Evolutionary conservation across 441 rosid species (phyloP).

Genomic region (Capsella rubella): DNA sequence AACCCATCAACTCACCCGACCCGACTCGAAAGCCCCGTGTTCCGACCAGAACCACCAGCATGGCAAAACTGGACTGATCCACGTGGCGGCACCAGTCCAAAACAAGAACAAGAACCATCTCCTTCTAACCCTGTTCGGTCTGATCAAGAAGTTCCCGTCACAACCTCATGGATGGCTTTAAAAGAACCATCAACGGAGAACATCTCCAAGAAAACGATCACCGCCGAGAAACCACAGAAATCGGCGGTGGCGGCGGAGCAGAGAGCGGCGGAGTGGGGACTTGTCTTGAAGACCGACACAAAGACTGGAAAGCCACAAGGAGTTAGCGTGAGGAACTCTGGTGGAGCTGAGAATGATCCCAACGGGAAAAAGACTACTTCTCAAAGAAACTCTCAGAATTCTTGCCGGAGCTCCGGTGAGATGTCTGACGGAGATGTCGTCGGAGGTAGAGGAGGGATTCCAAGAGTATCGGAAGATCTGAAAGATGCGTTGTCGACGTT

Average conservation of each 20-base stretch:
- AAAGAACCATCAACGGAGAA: slow-evolving; percentile 50
- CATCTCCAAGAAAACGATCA: slow-evolving; percentile 37
- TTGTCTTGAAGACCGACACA: slow-evolving; percentile 76
- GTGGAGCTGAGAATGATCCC: slow-evolving; percentile 64
- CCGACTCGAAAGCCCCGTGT: slow-evolving; percentile 60
- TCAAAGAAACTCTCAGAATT: slow-evolving; percentile 65
- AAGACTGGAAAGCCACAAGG: slow-evolving; percentile 92
- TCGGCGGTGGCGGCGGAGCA: slow-evolving; percentile 69
- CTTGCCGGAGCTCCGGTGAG: slow-evolving; percentile 80
- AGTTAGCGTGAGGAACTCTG: slow-evolving; percentile 76
- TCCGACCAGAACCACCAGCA: slow-evolving; percentile 53
- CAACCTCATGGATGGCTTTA: slow-evolving; percentile 95
- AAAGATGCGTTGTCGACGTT: slow-evolving; percentile 85
- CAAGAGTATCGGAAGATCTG: slow-evolving; percentile 79
- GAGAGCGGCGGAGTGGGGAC: slow-evolving; percentile 99
- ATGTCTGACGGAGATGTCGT: slow-evolving; percentile 57
- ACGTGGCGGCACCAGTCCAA: slow-evolving; percentile 34
- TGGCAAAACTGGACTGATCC: slow-evolving; percentile 56
- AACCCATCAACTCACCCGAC: slow-evolving; percentile 62
- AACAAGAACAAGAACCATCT: slow-evolving; percentile 31
- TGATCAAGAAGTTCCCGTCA: slow-evolving; percentile 61
- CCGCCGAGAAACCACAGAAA: slow-evolving; percentile 41
- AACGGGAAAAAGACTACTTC: slow-evolving; percentile 51
- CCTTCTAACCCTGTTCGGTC: slow-evolving; percentile 45
- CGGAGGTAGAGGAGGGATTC: slow-evolving; percentile 64